Evolutionary conservation across 78 protist genomes (phyloP).

Genomic region (Ministeria vibrans): DNA sequence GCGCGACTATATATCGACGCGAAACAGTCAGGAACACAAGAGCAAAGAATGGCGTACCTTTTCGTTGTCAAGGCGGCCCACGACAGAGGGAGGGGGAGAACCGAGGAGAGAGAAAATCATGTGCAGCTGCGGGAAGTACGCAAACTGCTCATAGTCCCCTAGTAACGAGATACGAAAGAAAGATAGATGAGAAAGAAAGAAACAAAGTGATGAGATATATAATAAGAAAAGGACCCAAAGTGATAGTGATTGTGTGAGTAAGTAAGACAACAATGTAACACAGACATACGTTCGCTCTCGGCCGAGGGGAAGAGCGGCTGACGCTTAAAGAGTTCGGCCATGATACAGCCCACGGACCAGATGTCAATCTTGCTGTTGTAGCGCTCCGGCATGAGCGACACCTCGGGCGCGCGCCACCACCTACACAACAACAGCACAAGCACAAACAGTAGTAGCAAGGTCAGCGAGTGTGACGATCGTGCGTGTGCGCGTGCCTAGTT

Average conservation of each 20-base stretch:
- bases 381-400: neutral
- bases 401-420: neutral
- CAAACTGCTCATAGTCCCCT: neutral
- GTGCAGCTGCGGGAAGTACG: neutral
- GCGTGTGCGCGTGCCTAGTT: slow-evolving; percentile 45
- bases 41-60: neutral
- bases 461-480: slow-evolving; percentile 6
- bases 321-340: neutral
- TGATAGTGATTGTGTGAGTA: neutral
- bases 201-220: neutral
- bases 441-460: slow-evolving; percentile 16
- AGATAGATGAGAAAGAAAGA: neutral
- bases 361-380: slow-evolving; percentile 24
- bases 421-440: slow-evolving; percentile 13
- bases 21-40: neutral
- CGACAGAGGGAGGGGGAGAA: neutral
- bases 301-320: neutral
- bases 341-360: neutral
- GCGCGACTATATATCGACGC: too few relatives aligned
- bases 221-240: neutral
- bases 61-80: neutral
- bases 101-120: neutral
- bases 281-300: neutral
- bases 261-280: neutral
- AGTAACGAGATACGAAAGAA: neutral